These are phyloP conservation scores for Globisporangium paddicum DNA, from an alignment of 352 stramenopile genomes.

Conservation along the genomic window DNA sequence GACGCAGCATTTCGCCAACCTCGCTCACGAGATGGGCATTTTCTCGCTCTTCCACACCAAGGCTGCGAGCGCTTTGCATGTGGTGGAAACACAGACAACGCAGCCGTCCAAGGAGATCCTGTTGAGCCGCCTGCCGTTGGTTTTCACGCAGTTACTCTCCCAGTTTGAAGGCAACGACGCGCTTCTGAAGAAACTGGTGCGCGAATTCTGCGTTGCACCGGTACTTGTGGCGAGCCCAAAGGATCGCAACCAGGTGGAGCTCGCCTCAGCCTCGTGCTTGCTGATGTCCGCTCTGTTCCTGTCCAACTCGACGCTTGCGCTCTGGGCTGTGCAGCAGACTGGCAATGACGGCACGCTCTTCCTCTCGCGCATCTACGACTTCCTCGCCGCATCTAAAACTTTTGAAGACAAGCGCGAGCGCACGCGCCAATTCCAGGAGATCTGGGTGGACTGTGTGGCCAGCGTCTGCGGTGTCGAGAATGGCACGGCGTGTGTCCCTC, in stretches of 20 bases:
- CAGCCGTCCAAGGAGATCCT: constrained; percentile 37
- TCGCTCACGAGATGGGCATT: constrained; percentile 69
- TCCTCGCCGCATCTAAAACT: constrained; percentile 51
- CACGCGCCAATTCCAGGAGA: constrained; percentile 61
- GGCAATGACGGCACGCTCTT: constrained; percentile 57
- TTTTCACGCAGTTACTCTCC: constrained; percentile 84
- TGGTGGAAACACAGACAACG: constrained; percentile 9
- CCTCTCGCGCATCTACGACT: constrained; percentile 45
- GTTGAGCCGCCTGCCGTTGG: constrained; percentile 64
- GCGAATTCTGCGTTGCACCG: constrained; percentile 62
- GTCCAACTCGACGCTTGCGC: constrained; percentile 75
- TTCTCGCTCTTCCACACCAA: constrained; percentile 68
- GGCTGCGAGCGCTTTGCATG: constrained; percentile 42
- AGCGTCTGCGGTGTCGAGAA: constrained; percentile 76
- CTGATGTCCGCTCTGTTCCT: constrained; percentile 76
- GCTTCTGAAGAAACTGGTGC: constrained; percentile 60
- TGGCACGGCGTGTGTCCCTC: constrained; percentile 57
- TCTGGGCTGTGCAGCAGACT: constrained; percentile 67
- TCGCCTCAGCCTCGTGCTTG: constrained; percentile 59
- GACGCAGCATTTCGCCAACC: constrained; percentile 42
- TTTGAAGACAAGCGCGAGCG: constrained; percentile 32
- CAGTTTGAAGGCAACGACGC: constrained; percentile 64
- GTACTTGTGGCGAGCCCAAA: constrained; percentile 38
- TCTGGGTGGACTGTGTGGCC: constrained; percentile 79
- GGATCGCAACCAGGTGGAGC: constrained; percentile 43